These are phyloP conservation scores for Stemphylium lycopersici DNA, from an alignment of 2,329 filamentous ascomycete genomes.

Conservation along the genomic window DNA sequence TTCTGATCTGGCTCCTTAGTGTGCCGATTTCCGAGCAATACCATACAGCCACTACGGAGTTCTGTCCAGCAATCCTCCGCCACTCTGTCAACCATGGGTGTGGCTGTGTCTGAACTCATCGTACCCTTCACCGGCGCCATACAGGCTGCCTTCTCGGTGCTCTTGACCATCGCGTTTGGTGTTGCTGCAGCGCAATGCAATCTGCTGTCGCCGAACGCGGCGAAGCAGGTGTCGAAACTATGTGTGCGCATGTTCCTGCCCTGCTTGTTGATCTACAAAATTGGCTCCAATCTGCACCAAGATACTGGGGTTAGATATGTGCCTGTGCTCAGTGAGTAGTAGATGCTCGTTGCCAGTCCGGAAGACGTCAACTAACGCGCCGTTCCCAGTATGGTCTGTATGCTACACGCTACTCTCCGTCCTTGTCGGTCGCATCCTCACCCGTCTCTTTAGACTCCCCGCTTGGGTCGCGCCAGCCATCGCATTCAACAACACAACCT, in stretches of 20 bases:
- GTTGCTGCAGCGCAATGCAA: constrained; percentile 58
- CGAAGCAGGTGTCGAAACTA: constrained; percentile 60
- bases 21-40: constrained; percentile 4
- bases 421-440: constrained; percentile 52
- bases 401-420: constrained; percentile 59
- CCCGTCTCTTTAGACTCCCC: constrained; percentile 57
- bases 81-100: constrained; percentile 24
- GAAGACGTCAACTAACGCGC: constrained; percentile 13
- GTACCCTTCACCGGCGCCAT: constrained; percentile 60
- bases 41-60: neutral
- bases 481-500: constrained; percentile 65
- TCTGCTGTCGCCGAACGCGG: constrained; percentile 54
- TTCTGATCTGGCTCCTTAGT: neutral
- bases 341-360: neutral
- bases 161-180: constrained; percentile 61
- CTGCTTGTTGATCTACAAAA: constrained; percentile 59
- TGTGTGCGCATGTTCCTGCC: constrained; percentile 62
- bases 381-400: constrained; percentile 59
- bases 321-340: constrained; percentile 53
- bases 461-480: constrained; percentile 61
- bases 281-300: constrained; percentile 58
- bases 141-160: constrained; percentile 61
- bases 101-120: constrained; percentile 38
- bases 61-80: neutral
- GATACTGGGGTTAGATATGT: constrained; percentile 57